These are phyloP conservation scores for Paspalum notatum DNA, from an alignment of 176 grass and related monocot genomes.

Conservation along the genomic window DNA sequence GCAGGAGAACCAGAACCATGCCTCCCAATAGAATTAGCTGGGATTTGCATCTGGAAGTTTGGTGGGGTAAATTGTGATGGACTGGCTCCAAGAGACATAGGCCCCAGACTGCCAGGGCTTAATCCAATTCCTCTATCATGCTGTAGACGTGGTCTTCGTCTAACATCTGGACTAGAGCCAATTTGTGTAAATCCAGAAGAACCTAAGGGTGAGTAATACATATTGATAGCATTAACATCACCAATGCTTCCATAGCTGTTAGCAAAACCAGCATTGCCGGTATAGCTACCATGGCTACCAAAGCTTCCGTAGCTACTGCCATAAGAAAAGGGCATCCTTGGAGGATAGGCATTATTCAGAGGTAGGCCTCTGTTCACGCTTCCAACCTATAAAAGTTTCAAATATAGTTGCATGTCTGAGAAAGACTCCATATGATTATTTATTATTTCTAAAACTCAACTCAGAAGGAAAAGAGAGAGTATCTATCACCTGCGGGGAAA, in stretches of 20 bases:
- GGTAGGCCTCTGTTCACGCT: slow-evolving; percentile 63
- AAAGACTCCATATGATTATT: slow-evolving; percentile 22
- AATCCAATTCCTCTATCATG: slow-evolving; percentile 81
- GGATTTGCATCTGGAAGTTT: slow-evolving; percentile 72
- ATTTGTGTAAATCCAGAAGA: slow-evolving; percentile 80
- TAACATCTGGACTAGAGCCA: slow-evolving; percentile 78
- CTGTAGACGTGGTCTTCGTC: slow-evolving; percentile 58
- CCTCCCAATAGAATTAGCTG: slow-evolving; percentile 63
- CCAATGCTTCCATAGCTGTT: slow-evolving; percentile 91
- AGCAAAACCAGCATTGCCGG: slow-evolving; percentile 64
- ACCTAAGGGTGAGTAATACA: slow-evolving; percentile 75
- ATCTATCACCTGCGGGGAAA: slow-evolving; percentile 86
- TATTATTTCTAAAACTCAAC: slow-evolving; percentile 39
- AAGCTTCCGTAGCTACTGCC: slow-evolving; percentile 91
- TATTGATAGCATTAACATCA: slow-evolving; percentile 64
- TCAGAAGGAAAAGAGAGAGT: background rate
- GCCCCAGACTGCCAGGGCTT: slow-evolving; percentile 72
- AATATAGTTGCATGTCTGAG: slow-evolving; percentile 20
- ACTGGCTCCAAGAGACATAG: slow-evolving; percentile 84
- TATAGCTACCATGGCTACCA: slow-evolving; percentile 92
- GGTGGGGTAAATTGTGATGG: slow-evolving; percentile 94
- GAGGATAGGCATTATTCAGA: slow-evolving; percentile 65
- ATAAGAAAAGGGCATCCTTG: slow-evolving; percentile 80
- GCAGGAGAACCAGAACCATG: slow-evolving; percentile 76
- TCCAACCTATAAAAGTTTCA: slow-evolving; percentile 63